A percentile compares a stretch with the other conserved stretches of the same genome.
Evolutionary conservation across 176 grass and related monocot genomes (phyloP).

Genomic region (Aechmea fasciata): DNA sequence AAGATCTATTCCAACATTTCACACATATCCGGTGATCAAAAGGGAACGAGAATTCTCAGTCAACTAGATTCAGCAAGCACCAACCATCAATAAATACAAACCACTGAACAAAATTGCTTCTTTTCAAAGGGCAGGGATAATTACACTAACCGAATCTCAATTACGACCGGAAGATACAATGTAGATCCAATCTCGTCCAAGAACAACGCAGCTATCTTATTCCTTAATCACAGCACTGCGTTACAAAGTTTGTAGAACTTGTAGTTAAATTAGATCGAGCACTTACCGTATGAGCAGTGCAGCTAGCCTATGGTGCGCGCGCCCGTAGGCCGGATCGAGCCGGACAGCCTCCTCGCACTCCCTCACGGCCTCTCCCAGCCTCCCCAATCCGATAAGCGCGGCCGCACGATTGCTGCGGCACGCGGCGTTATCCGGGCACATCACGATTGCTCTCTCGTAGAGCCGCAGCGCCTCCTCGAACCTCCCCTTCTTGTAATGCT

Average conservation of each 20-base stretch:
- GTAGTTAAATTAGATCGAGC: constrained; percentile 6
- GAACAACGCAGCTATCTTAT: constrained; percentile 8
- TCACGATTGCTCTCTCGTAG: constrained; percentile 66
- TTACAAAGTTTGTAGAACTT: constrained; percentile 15
- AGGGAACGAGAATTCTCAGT: background rate
- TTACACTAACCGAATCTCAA: background rate
- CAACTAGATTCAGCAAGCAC: background rate
- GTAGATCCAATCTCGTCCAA: background rate
- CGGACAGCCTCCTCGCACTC: constrained; percentile 83
- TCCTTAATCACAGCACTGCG: constrained; percentile 13
- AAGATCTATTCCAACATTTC: background rate
- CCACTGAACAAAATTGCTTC: background rate
- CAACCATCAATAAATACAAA: background rate
- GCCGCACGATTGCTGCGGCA: constrained; percentile 87
- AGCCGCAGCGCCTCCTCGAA: constrained; percentile 68
- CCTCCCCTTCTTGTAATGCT: constrained; percentile 67
- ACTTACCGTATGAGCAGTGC: constrained; percentile 61
- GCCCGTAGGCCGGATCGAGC: constrained; percentile 62
- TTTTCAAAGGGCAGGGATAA: background rate
- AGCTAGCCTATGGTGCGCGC: constrained; percentile 79
- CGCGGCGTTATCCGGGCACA: constrained; percentile 73
- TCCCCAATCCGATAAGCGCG: constrained; percentile 60
- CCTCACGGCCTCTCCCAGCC: constrained; percentile 69
- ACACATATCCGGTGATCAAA: background rate
- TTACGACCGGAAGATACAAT: background rate